These are phyloP conservation scores for Acrocalymma vagum DNA, from an alignment of 2,329 filamentous ascomycete species.

Conservation along the genomic window DNA sequence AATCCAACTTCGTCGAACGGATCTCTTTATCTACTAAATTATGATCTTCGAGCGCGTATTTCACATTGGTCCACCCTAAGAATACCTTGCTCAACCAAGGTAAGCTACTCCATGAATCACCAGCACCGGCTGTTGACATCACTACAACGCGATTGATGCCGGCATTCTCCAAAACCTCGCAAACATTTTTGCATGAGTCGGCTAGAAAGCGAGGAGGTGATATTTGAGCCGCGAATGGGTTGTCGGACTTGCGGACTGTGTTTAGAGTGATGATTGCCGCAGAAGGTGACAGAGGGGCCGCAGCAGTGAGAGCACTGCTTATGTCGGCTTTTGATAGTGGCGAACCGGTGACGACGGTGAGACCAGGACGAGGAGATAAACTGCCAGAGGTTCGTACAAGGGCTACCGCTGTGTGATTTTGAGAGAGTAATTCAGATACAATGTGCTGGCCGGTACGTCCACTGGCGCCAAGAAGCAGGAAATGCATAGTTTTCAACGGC, in stretches of 20 bases:
- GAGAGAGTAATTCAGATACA: conserved; percentile 13
- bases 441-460: conserved; percentile 13
- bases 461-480: conserved; percentile 14
- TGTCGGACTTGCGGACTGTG: conserved; percentile 14
- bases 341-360: conserved; percentile 15
- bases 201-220: conserved; percentile 16
- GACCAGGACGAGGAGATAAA: conserved; percentile 9
- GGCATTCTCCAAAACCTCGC: conserved; percentile 17
- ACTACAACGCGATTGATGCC: conserved; percentile 19
- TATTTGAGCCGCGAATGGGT: conserved; percentile 10
- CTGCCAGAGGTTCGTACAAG: conserved; percentile 11
- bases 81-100: conserved; percentile 15
- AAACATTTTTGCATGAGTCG: conserved; percentile 19
- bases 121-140: conserved; percentile 21
- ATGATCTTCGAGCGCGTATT: conserved; percentile 19
- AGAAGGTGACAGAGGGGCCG: conserved; percentile 5
- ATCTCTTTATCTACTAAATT: conserved; percentile 16
- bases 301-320: conserved; percentile 7
- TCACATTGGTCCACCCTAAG: conserved; percentile 19
- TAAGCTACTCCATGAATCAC: conserved; percentile 18
- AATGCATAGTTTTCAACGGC: conserved; percentile 7
- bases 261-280: conserved; percentile 16
- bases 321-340: conserved; percentile 14
- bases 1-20: conserved; percentile 17
- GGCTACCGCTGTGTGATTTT: conserved; percentile 14